Evolutionary conservation across 495 filamentous ascomycete species (phyloP), one percentile per base, ranked within the genome.

Genomic region (Penicillium salamii): DNA sequence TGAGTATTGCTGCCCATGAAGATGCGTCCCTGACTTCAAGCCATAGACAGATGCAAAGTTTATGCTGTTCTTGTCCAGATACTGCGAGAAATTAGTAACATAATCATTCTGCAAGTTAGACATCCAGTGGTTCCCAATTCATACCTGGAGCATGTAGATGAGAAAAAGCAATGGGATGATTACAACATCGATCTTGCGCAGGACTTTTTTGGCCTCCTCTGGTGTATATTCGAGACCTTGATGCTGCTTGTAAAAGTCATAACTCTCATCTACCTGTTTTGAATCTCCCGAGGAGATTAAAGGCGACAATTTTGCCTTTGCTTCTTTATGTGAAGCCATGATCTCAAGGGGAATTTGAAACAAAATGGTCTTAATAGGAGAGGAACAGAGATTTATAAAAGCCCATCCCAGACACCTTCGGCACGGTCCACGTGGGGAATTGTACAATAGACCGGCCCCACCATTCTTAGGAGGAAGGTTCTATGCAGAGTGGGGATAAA

Each of bases 1-100:
- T 15, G 76, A 76, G 57, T 82, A 84, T 21, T 84, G 73, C 49
- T 81, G 74, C 11, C 79, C 80, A 0, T 67, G 56, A 11, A 83
- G 50, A 29, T 77, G 42, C 0, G 78, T 79, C 5, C 71, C 81
- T 46, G 72, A 53, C 38, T 79, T 69, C 23, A 84, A 50, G 0
- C 80, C 81, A 53, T 78, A 83, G 0, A 81, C 78, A n/a, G 75
- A 78, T 2, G 82, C 77, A 49, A 78, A 85, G 50, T 79, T 82
- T 58, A 84, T 74, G 20, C 71, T 76, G 28, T 77, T 76, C 59
- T 85, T 85, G 50, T 85, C 81, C 5, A 83, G 63, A 46, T 81
- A 85, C 60, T 82, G 73, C 3, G 74, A 55, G 20, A 3, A 7
- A 18, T 57, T 12, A 62, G 50, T 14, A 38, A 14, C 13, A 14